phyloP scores from a whole-genome alignment of 2,329 filamentous ascomycete species.

The Microdochium nivale region DNA sequence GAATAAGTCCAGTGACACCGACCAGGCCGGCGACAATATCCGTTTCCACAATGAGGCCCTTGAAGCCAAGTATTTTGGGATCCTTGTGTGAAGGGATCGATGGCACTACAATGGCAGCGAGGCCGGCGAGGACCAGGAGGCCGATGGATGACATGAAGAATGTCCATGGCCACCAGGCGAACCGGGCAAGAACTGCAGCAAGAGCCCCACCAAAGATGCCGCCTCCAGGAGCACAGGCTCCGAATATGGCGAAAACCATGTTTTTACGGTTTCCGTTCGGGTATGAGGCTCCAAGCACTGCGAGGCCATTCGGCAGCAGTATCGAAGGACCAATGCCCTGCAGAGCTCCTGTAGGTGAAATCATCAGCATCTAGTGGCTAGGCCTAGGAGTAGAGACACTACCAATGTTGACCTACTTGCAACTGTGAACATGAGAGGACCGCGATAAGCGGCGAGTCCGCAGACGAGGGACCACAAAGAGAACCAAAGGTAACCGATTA shows the following conservation, averaged over 20 bases:
- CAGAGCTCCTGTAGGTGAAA: slow-evolving; percentile 20
- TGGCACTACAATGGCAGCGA: slow-evolving; percentile 11
- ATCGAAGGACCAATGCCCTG: slow-evolving; percentile 48
- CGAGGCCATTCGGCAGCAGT: slow-evolving; percentile 46
- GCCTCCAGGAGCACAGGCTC: slow-evolving; percentile 22
- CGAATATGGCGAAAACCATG: slow-evolving; percentile 25
- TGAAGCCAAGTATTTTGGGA: not conserved
- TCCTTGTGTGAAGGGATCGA: slow-evolving; percentile 2
- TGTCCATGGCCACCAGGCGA: slow-evolving; percentile 21
- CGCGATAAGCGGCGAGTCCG: slow-evolving; percentile 23
- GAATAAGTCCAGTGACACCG: slow-evolving; percentile 40
- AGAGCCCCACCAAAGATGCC: slow-evolving; percentile 19
- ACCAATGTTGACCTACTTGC: slow-evolving; percentile 17
- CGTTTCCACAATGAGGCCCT: slow-evolving; percentile 10
- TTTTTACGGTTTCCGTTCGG: slow-evolving; percentile 23
- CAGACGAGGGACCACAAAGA: slow-evolving; percentile 27
- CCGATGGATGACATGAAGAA: slow-evolving; percentile 18
- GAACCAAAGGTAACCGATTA: slow-evolving; percentile 33
- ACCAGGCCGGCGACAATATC: slow-evolving; percentile 15
- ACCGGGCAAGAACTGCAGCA: slow-evolving; percentile 14
- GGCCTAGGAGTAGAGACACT: not conserved
- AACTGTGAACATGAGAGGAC: slow-evolving; percentile 30
- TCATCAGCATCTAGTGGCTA: not conserved
- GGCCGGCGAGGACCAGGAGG: slow-evolving; percentile 13
- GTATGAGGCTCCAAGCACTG: slow-evolving; percentile 45